These are phyloP conservation scores for Setaria italica DNA, from an alignment of 202 grass and related monocot species.

Conservation along the genomic window DNA sequence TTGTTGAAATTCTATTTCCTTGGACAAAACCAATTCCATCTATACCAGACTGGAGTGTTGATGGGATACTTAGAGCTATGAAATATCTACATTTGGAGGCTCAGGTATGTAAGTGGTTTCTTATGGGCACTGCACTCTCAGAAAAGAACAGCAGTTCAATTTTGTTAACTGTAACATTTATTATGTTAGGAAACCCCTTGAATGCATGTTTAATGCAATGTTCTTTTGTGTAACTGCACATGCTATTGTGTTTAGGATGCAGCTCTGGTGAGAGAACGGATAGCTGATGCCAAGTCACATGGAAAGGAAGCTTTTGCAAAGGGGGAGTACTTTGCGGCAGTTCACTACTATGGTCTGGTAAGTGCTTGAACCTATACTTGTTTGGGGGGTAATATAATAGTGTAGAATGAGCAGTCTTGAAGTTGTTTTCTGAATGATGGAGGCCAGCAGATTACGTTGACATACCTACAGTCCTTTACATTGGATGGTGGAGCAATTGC, in stretches of 20 bases:
- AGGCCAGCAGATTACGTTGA: too few relatives aligned
- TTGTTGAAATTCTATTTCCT: conserved; percentile 66
- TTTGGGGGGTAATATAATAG: not conserved
- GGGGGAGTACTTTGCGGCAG: conserved; percentile 47
- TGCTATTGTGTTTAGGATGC: conserved; percentile 32
- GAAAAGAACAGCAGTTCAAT: not conserved
- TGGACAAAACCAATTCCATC: conserved; percentile 47
- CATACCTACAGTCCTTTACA: too few relatives aligned
- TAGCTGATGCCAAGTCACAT: conserved; percentile 38
- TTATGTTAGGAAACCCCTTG: conserved; percentile 1
- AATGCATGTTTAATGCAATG: not conserved
- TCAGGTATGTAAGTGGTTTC: conserved; percentile 21
- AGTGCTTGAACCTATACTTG: conserved; percentile 13
- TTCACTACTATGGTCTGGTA: conserved; percentile 48
- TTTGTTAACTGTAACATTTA: not conserved
- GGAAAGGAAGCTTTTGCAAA: conserved; percentile 52
- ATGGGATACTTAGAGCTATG: conserved; percentile 52
- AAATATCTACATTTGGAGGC: conserved; percentile 21
- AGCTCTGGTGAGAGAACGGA: conserved; percentile 7
- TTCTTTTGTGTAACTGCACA: not conserved
- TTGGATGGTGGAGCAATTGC: not conserved
- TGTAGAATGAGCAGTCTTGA: not conserved
- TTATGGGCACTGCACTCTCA: not conserved
- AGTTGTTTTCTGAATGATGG: not conserved
- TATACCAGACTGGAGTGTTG: conserved; percentile 45